Evolutionary conservation across 495 filamentous ascomycete species (phyloP).

Genomic region (Hamigera avellanea): DNA sequence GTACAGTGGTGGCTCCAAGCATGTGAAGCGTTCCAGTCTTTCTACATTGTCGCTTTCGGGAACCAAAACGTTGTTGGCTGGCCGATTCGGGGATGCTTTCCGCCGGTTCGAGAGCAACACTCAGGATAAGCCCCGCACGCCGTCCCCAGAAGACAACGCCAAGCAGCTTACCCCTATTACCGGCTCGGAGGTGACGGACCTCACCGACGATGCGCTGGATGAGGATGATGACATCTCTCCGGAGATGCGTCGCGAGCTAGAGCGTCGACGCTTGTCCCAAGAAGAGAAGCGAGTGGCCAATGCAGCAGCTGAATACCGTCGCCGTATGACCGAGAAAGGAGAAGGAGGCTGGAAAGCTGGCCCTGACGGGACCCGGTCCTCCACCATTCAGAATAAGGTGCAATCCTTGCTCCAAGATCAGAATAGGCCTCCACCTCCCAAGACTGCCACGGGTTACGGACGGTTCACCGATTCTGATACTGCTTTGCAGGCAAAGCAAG

Average conservation of each 20-base stretch:
- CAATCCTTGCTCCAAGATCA: slow-evolving; percentile 77
- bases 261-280: slow-evolving; percentile 69
- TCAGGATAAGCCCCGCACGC: slow-evolving; percentile 42
- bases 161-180: slow-evolving; percentile 51
- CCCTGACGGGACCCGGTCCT: slow-evolving; percentile 41
- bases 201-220: slow-evolving; percentile 6
- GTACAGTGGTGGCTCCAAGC: slow-evolving; percentile 47
- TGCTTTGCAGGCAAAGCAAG: slow-evolving; percentile 32
- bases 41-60: slow-evolving; percentile 63
- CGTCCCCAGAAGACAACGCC: slow-evolving; percentile 26
- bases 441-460: slow-evolving; percentile 84
- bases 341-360: slow-evolving; percentile 39
- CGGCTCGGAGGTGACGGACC: slow-evolving; percentile 55
- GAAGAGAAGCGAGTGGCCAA: slow-evolving; percentile 89
- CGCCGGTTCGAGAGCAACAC: slow-evolving; percentile 72
- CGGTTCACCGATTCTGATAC: slow-evolving; percentile 52
- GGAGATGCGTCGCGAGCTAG: slow-evolving; percentile 83
- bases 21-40: slow-evolving; percentile 72
- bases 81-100: slow-evolving; percentile 93
- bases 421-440: slow-evolving; percentile 44
- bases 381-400: slow-evolving; percentile 82
- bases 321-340: slow-evolving; percentile 56
- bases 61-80: slow-evolving; percentile 75
- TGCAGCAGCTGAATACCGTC: slow-evolving; percentile 83
- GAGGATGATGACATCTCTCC: slow-evolving; percentile 69